Evolutionary conservation across 768 basidiomycete genomes (phyloP), one percentile per base, ranked within the genome.

Genomic region (Lactifluus volemus): DNA sequence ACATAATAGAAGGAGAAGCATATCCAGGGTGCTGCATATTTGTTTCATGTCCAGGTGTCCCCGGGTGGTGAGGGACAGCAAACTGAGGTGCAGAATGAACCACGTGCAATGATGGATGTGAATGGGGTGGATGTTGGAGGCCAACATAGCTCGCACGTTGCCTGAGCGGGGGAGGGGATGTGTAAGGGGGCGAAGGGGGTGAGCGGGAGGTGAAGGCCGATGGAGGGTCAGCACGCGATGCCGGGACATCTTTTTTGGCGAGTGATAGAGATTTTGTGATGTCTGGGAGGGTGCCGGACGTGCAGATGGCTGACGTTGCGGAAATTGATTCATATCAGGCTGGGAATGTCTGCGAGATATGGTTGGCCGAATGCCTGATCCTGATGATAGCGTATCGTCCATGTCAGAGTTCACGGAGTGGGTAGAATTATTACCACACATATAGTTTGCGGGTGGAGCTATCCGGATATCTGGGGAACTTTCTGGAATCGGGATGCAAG

Each of bases 1-100:
- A 70, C 55, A 69, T 70, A 71, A 60, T 73, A 2, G 69, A 63
- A 17, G 67, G 59, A 47, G 68, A 51, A 15, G 63, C 51, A 52
- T 68, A 67, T 17, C 63, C 58, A 56, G 69, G 64, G 61, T 63
- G 63, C 2, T 38, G 59, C 21, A 55, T 21, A 34, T 50, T 52
- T 51, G 48, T 17, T 45, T 61, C 63, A 34, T 25, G 53, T n/a
- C 48, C 39, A 51, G 52, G 48, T 2, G 50, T 12, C 11, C 65
- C 62, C n/a, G 42, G 39, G 32, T 61, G 50, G 36, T 17, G 57
- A 29, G 57, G 51, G 29, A 61, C 61, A 5, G 38, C 19, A 17
- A 65, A 65, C 14, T 39, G 42, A 19, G 60, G 52, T 41, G 63
- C 41, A 19, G 55, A 48, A 19, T 53, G 52, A 10, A 52, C 52